These are phyloP conservation scores for Aspergillus fijiensis DNA, from an alignment of 2,329 filamentous ascomycete genomes.

Conservation along the genomic window DNA sequence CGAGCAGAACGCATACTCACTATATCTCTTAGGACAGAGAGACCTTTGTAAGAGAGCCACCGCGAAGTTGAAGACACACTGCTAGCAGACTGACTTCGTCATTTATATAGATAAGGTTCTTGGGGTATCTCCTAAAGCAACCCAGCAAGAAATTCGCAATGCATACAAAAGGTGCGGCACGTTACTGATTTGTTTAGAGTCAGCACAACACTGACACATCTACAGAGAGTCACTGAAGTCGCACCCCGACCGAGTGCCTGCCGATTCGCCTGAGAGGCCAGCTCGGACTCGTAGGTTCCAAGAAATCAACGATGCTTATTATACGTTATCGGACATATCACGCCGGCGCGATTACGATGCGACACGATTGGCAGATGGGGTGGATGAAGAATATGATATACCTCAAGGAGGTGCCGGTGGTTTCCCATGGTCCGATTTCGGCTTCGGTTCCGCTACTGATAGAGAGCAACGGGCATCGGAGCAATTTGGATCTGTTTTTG, in stretches of 20 bases:
- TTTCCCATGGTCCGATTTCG: conserved; percentile 77
- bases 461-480: conserved; percentile 53
- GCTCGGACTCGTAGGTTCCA: conserved; percentile 85
- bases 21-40: conserved; percentile 24
- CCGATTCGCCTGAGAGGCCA: conserved; percentile 77
- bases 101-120: conserved; percentile 65
- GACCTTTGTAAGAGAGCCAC: conserved; percentile 43
- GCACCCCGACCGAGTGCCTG: conserved; percentile 85
- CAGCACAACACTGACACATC: not conserved
- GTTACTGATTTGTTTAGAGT: not conserved
- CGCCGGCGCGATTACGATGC: conserved; percentile 81
- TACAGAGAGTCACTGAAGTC: conserved; percentile 82
- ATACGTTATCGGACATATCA: conserved; percentile 75
- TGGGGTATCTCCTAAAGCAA: conserved; percentile 70
- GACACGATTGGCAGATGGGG: conserved; percentile 57
- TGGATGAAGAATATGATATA: conserved; percentile 52
- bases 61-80: not conserved
- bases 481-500: conserved; percentile 85
- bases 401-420: conserved; percentile 48
- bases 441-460: conserved; percentile 49
- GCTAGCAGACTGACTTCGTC: not conserved
- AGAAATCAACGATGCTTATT: conserved; percentile 90
- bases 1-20: not conserved
- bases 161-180: conserved; percentile 81
- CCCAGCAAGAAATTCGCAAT: conserved; percentile 79